Conservation (phyloP, 306 rosid species). For the Betula pendula region DNA sequence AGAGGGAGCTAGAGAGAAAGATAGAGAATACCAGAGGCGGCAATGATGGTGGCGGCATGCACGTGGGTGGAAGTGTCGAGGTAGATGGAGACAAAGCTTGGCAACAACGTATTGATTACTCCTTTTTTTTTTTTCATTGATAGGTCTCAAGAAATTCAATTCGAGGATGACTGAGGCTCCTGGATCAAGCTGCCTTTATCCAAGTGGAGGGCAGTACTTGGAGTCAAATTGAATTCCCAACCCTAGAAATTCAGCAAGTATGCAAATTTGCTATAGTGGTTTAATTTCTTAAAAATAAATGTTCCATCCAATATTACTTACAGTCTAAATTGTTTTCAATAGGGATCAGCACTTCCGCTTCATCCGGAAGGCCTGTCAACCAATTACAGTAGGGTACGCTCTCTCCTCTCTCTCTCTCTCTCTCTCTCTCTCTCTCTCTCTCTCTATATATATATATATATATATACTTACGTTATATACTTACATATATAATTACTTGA, state of each 20-base stretch:
- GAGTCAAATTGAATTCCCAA: slow-evolving; percentile 15
- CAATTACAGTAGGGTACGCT: too few relatives aligned
- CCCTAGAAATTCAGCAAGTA: slow-evolving; percentile 15
- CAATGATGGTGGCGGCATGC: too few relatives aligned
- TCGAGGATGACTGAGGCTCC: slow-evolving; percentile 10
- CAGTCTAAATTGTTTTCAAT: neutral
- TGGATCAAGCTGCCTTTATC: slow-evolving; percentile 4
- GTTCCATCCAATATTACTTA: neutral
- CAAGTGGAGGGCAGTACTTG: neutral
- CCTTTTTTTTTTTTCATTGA: neutral
- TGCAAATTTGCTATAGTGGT: neutral
- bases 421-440: too few relatives aligned
- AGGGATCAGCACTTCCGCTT: slow-evolving; percentile 13
- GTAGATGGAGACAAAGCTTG: too few relatives aligned
- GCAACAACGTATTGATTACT: too few relatives aligned
- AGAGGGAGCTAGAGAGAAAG: too few relatives aligned
- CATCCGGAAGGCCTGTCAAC: slow-evolving; percentile 6
- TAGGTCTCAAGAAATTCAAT: slow-evolving; percentile 28
- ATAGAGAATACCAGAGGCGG: too few relatives aligned
- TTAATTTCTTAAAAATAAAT: neutral
- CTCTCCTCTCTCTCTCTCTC: too few relatives aligned
- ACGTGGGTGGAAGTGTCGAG: too few relatives aligned
- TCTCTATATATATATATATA: too few relatives aligned
- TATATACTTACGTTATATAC: too few relatives aligned
- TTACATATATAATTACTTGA: too few relatives aligned